Evolutionary conservation across 768 basidiomycete species (phyloP), one percentile per base, ranked within the genome.

Genomic region (Cystobasidium ongulense): DNA sequence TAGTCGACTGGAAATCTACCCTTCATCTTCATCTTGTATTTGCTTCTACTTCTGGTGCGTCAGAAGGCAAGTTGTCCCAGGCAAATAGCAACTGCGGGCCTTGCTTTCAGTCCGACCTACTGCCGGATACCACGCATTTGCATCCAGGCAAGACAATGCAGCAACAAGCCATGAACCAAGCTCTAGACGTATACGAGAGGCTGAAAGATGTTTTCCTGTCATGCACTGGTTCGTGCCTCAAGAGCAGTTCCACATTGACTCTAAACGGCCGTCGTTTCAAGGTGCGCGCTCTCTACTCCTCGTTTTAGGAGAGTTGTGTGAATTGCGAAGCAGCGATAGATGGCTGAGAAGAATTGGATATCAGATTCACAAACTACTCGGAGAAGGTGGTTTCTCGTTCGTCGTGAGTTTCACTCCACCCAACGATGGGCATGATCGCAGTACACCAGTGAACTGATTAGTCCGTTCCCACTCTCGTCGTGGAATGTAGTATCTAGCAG

Each of bases 331-430:
- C 62, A 63, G 17, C 5, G n/a, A 10, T 25, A 10, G 33, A 23
- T 3, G 38, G 11, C 11, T 64, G 7, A 64, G n/a, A 7, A 31
- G n/a, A 11, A 63, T 11, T 50, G 5, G 41, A 63, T 21, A 41
- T 31, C 89, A 91, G 79, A 90, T 99, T 65, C 83, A 94, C 63
- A 91, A 90, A 74, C 88, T 98, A 13, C 86, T 99, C 10, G 96
- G 96, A 33, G 96, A 98, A 82, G 95, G 96, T 17, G 95, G 91
- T 7, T 94, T 93, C 84, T 91, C 90, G 35, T 94, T 92, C 78
- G 91, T 93, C 8, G 91, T 92, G 80, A 84, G 90, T 36, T 39
- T 5, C 15, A n/a, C 7, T 25, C n/a, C 25, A 27, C 4, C 57
- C 33, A 13, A 17, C 57, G 11, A 59, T 46, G 13, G 43, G 57